A percentile compares a stretch with the other conserved stretches of the same genome.
Evolutionary conservation across 2,329 filamentous ascomycete species (phyloP).

Genomic region (Aspergillus candidus): DNA sequence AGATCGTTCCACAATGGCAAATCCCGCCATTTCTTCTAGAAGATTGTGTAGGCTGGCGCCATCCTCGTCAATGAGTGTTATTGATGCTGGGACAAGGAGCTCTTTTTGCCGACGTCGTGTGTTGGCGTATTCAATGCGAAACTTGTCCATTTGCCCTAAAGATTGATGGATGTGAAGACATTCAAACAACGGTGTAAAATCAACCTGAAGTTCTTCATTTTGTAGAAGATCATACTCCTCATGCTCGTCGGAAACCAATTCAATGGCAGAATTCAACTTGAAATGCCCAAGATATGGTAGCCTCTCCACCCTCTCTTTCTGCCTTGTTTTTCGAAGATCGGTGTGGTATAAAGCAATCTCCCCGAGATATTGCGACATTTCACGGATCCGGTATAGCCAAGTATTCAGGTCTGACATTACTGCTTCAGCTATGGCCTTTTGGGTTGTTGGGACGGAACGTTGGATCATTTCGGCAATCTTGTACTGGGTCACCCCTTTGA

Average conservation of each 20-base stretch:
- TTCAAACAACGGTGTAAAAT: slow-evolving; percentile 91
- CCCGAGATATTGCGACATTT: slow-evolving; percentile 91
- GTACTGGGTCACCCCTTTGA: slow-evolving; percentile 90
- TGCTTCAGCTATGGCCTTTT: slow-evolving; percentile 87
- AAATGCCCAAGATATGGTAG: slow-evolving; percentile 73
- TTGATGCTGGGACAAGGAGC: slow-evolving; percentile 67
- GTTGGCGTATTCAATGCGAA: slow-evolving; percentile 83
- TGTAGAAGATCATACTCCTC: slow-evolving; percentile 94
- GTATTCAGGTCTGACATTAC: slow-evolving; percentile 97
- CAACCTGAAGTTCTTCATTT: slow-evolving; percentile 90
- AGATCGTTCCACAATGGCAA: slow-evolving; percentile 91
- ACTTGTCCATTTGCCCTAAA: slow-evolving; percentile 84
- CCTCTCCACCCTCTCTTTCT: slow-evolving; percentile 73
- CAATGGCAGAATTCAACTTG: slow-evolving; percentile 90
- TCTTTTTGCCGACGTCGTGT: slow-evolving; percentile 90
- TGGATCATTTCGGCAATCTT: slow-evolving; percentile 94
- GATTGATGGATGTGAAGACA: slow-evolving; percentile 95
- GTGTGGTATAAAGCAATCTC: slow-evolving; percentile 97
- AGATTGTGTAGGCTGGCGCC: slow-evolving; percentile 81
- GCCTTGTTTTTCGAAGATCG: slow-evolving; percentile 73
- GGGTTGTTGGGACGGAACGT: slow-evolving; percentile 86
- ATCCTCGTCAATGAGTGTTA: slow-evolving; percentile 76
- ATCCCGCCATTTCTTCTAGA: slow-evolving; percentile 88
- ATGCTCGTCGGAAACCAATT: slow-evolving; percentile 88
- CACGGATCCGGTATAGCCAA: slow-evolving; percentile 90